Evolutionary conservation across 2,329 filamentous ascomycete genomes (phyloP).

Genomic region (Epichloe typhina): DNA sequence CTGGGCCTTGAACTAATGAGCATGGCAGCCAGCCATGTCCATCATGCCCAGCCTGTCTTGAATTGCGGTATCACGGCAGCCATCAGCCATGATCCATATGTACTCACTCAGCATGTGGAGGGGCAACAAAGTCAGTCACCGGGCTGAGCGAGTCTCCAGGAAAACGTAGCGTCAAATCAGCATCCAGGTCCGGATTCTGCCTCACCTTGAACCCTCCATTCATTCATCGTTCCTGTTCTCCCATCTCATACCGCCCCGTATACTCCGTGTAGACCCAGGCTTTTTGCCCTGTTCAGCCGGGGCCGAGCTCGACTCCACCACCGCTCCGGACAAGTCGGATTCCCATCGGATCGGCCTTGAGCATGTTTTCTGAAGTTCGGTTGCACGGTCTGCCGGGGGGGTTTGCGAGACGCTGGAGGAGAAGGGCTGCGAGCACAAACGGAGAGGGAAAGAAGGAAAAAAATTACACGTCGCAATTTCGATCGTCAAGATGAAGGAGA

Average conservation of each 20-base stretch:
- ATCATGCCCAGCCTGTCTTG: neutral
- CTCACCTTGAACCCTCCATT: neutral
- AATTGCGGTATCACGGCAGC: neutral
- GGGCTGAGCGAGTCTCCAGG: neutral
- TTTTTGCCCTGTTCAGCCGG: too few relatives aligned
- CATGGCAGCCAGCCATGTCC: neutral
- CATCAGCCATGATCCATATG: neutral
- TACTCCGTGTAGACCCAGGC: too few relatives aligned
- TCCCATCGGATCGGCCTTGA: neutral
- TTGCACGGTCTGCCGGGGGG: neutral
- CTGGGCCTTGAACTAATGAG: neutral
- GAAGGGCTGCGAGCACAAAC: neutral
- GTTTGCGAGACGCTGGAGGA: neutral
- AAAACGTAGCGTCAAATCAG: neutral
- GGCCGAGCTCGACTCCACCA: neutral
- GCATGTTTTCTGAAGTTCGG: neutral
- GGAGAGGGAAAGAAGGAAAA: neutral
- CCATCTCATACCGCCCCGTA: neutral
- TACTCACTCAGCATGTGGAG: neutral
- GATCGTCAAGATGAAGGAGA: slow-evolving; percentile 3
- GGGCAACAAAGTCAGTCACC: neutral
- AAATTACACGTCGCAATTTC: slow-evolving; percentile 1
- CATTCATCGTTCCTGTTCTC: neutral
- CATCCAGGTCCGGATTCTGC: neutral
- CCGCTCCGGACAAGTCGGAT: neutral